A percentile compares a stretch with the other conserved stretches of the same genome.
These are phyloP conservation scores for Pouteria campechiana DNA, from an alignment of 179 eudicot species.

Conservation along the genomic window DNA sequence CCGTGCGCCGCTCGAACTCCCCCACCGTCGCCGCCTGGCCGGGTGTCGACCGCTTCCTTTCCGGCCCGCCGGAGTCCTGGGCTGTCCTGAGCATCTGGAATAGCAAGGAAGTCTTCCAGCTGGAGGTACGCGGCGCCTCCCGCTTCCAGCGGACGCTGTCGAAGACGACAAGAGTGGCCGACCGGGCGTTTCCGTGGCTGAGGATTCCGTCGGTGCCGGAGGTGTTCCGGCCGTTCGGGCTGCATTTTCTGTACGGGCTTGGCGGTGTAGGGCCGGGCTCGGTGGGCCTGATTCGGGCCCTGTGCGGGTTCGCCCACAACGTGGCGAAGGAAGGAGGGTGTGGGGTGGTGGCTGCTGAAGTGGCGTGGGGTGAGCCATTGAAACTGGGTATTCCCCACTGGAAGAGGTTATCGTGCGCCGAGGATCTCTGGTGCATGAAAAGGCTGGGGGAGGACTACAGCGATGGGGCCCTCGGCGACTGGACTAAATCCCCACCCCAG, in stretches of 20 bases:
- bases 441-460: conserved; percentile 62
- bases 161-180: conserved; percentile 45
- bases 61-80: conserved; percentile 67
- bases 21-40: conserved; percentile 20
- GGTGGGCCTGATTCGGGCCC: conserved; percentile 27
- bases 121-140: conserved; percentile 80
- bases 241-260: conserved; percentile 79
- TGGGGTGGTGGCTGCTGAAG: conserved; percentile 80
- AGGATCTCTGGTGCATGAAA: conserved; percentile 87
- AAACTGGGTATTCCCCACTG: conserved; percentile 70
- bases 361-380: conserved; percentile 56
- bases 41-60: conserved; percentile 34
- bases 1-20: conserved; percentile 34
- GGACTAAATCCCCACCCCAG: conserved; percentile 74
- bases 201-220: conserved; percentile 74
- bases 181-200: conserved; percentile 72
- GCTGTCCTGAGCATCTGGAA: conserved; percentile 84
- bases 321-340: conserved; percentile 60
- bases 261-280: conserved; percentile 72
- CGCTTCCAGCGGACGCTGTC: conserved; percentile 37
- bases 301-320: conserved; percentile 69
- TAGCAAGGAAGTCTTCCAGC: conserved; percentile 49
- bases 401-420: conserved; percentile 67
- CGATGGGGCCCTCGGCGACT: conserved; percentile 67
- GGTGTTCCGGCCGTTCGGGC: conserved; percentile 79